Conservation (phyloP, 169 alveolate species). For the Plasmodium cynomolgi region DNA sequence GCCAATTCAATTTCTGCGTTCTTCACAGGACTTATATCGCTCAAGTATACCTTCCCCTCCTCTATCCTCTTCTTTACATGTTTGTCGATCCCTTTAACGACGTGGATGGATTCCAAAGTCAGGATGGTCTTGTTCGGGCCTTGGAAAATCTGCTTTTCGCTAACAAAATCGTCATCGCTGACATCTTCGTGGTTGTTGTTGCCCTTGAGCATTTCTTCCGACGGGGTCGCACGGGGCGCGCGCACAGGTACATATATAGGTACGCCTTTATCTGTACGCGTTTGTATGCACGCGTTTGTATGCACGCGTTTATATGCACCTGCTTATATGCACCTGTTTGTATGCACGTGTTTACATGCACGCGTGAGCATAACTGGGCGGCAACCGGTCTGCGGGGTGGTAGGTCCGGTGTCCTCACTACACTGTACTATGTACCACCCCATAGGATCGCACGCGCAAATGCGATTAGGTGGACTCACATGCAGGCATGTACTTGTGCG, state of each 20-base stretch:
- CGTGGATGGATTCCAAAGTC: constrained; percentile 42
- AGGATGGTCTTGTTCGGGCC: constrained; percentile 27
- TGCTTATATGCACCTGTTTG: no score
- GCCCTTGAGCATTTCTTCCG: constrained; percentile 54
- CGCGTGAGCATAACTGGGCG: not conserved
- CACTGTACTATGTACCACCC: not conserved
- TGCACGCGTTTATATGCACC: not conserved
- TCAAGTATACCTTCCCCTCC: constrained; percentile 57
- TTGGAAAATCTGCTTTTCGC: constrained; percentile 42
- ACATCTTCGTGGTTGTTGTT: constrained; percentile 16
- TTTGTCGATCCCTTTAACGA: constrained; percentile 63
- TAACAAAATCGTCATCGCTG: constrained; percentile 74
- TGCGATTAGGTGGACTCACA: not conserved
- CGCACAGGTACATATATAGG: not conserved
- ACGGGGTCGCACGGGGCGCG: not conserved
- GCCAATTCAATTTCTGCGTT: constrained; percentile 73
- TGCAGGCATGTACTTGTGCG: not conserved
- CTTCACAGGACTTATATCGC: constrained; percentile 72
- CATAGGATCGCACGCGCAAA: not conserved
- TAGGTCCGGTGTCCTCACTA: not conserved
- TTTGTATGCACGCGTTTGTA: not conserved
- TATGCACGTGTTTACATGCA: not conserved
- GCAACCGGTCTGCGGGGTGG: not conserved
- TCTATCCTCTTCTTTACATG: constrained; percentile 54
- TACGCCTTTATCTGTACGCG: not conserved